Conservation (phyloP, 2,329 filamentous ascomycete genomes). For the Tolypocladium cylindrosporum region DNA sequence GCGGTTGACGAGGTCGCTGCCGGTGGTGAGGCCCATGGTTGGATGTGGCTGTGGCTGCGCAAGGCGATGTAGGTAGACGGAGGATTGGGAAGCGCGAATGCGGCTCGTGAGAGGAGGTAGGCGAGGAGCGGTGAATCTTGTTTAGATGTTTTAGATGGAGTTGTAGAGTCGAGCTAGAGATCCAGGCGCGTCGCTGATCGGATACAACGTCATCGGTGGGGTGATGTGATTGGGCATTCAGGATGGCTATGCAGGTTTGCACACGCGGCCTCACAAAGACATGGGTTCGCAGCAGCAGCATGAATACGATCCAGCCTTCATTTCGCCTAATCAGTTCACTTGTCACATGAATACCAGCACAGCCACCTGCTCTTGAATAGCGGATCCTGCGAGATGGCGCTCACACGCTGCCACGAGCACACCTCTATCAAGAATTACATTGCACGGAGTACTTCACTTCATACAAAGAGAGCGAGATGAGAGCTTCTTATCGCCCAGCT, state of each 20-base stretch:
- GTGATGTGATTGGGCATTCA: neutral
- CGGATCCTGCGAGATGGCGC: neutral
- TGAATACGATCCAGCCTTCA: neutral
- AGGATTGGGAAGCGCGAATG: neutral
- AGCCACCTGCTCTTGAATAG: neutral
- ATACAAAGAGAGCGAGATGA: neutral
- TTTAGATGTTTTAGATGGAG: neutral
- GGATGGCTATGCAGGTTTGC: neutral
- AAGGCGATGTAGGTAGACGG: neutral
- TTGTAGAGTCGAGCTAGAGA: neutral
- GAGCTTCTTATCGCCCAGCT: neutral
- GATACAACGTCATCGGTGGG: neutral
- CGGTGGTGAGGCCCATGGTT: constrained; percentile 13
- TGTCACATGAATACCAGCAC: neutral
- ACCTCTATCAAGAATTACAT: too few relatives aligned
- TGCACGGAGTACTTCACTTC: too few relatives aligned
- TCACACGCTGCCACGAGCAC: neutral
- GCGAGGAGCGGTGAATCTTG: neutral
- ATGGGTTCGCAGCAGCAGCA: too few relatives aligned
- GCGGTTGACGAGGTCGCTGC: constrained; percentile 12
- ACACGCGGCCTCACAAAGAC: neutral
- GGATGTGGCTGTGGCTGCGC: neutral
- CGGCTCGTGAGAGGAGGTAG: neutral
- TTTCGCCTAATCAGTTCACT: neutral
- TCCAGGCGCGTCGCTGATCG: neutral